These are phyloP conservation scores for Claviceps sorghi DNA, from an alignment of 2,329 filamentous ascomycete species.

Conservation along the genomic window DNA sequence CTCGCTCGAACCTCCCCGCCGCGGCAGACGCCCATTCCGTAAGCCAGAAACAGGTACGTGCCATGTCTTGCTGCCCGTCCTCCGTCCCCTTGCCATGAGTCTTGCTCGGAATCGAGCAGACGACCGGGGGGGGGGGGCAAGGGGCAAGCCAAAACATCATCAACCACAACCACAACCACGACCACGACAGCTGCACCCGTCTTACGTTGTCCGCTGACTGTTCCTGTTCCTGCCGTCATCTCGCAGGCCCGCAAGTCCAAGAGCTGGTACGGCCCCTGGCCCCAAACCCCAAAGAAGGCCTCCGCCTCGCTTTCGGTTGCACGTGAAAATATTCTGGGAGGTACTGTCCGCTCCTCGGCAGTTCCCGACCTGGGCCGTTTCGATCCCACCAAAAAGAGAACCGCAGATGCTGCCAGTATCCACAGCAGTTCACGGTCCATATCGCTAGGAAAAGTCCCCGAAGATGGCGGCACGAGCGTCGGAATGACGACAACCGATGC, in stretches of 20 bases:
- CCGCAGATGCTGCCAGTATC: slow-evolving; percentile 18
- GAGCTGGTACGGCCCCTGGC: slow-evolving; percentile 52
- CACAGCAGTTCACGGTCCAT: slow-evolving; percentile 12
- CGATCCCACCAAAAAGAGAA: slow-evolving; percentile 24
- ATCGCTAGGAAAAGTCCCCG: slow-evolving; percentile 13
- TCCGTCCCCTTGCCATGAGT: background rate
- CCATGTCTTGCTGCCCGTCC: background rate
- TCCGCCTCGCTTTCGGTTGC: slow-evolving; percentile 45
- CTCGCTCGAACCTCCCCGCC: background rate
- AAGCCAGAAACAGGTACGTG: slow-evolving; percentile 7
- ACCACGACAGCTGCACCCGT: too few relatives aligned
- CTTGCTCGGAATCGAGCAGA: background rate
- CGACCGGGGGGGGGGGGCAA: background rate
- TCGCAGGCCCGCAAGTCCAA: slow-evolving; percentile 34
- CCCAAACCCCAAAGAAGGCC: slow-evolving; percentile 42
- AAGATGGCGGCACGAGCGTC: slow-evolving; percentile 9
- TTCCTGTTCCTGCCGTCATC: background rate
- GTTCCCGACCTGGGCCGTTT: slow-evolving; percentile 36
- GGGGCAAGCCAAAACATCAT: too few relatives aligned
- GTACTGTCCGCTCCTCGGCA: slow-evolving; percentile 32
- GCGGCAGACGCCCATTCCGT: background rate
- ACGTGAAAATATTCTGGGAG: slow-evolving; percentile 45
- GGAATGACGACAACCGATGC: background rate
- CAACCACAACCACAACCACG: too few relatives aligned
- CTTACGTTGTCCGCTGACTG: too few relatives aligned